Percentiles rank a stretch among this genome's conserved stretches.
phyloP scores from a whole-genome alignment of 2,329 filamentous ascomycete genomes.

The Microsporum canis region DNA sequence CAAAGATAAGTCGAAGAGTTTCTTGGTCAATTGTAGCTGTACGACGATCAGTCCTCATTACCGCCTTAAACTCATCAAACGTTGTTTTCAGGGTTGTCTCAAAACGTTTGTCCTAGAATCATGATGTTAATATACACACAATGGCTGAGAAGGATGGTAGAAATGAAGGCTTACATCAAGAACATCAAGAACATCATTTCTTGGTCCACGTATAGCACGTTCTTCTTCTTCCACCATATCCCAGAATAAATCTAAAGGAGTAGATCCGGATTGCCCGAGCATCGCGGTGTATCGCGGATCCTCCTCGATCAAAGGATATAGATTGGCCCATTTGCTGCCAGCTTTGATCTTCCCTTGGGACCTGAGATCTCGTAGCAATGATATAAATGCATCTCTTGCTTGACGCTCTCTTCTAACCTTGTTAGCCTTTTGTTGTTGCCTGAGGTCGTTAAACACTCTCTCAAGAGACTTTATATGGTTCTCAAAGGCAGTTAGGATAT shows the following conservation, averaged over 20 bases:
- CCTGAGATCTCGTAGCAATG: constrained; percentile 63
- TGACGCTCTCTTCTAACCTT: constrained; percentile 75
- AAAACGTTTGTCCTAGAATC: constrained; percentile 67
- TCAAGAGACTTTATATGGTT: constrained; percentile 90
- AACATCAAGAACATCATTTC: constrained; percentile 78
- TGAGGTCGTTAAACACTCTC: constrained; percentile 77
- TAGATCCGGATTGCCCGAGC: constrained; percentile 73
- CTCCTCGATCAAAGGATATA: constrained; percentile 61
- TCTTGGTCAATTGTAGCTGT: constrained; percentile 79
- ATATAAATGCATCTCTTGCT: constrained; percentile 68
- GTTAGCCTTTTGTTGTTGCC: constrained; percentile 73
- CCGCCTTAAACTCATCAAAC: constrained; percentile 72
- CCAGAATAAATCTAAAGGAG: constrained; percentile 88
- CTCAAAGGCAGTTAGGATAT: constrained; percentile 86
- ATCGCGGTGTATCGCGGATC: constrained; percentile 77
- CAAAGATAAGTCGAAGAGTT: constrained; percentile 68
- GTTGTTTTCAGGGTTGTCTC: constrained; percentile 79
- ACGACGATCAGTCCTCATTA: constrained; percentile 76
- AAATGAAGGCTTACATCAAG: constrained; percentile 52
- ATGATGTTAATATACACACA: constrained; percentile 26
- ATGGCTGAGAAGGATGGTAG: not conserved
- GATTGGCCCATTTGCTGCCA: constrained; percentile 77
- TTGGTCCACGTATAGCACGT: constrained; percentile 63
- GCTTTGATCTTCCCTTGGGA: constrained; percentile 73
- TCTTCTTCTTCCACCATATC: constrained; percentile 92